Evolutionary conservation across 176 grass and related monocot species (phyloP).

Genomic region (Cenchrus fungigraminus): DNA sequence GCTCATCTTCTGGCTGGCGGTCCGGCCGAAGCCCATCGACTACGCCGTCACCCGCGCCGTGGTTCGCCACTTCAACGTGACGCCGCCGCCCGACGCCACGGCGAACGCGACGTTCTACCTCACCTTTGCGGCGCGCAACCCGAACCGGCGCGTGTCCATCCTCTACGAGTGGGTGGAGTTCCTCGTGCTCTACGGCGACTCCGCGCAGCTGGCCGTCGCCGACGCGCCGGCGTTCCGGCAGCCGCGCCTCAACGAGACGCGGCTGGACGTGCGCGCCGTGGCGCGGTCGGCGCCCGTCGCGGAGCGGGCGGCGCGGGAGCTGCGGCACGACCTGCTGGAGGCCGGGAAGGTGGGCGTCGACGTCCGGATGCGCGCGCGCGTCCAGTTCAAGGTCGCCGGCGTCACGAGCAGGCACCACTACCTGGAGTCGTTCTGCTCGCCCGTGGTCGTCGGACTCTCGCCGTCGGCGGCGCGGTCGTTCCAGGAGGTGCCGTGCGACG

Average conservation of each 20-base stretch:
- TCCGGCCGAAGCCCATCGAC: constrained; percentile 71
- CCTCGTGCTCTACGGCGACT: constrained; percentile 54
- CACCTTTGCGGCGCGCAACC: constrained; percentile 59
- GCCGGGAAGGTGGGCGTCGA: constrained; percentile 55
- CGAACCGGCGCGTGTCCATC: constrained; percentile 67
- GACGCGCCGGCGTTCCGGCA: constrained; percentile 60
- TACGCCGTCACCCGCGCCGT: constrained; percentile 58
- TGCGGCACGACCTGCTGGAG: constrained; percentile 53
- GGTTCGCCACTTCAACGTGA: constrained; percentile 65
- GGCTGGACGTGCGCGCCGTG: constrained; percentile 50
- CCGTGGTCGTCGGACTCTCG: constrained; percentile 59
- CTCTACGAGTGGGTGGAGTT: constrained; percentile 59
- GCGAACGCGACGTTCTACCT: constrained; percentile 82
- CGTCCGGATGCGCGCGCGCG: constrained; percentile 48
- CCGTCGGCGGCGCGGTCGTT: constrained; percentile 49
- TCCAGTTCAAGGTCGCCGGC: constrained; percentile 55
- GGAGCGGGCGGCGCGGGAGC: constrained; percentile 40
- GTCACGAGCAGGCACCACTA: constrained; percentile 56
- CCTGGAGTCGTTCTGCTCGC: constrained; percentile 58
- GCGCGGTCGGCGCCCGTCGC: constrained; percentile 46
- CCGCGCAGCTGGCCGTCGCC: constrained; percentile 48
- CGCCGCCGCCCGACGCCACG: constrained; percentile 9
- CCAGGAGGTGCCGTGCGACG: constrained; percentile 62
- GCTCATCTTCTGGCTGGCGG: constrained; percentile 78
- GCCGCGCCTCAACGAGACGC: constrained; percentile 64